Conservation (phyloP, 2,329 filamentous ascomycete species). For the Paracamarosporium sp. region DNA sequence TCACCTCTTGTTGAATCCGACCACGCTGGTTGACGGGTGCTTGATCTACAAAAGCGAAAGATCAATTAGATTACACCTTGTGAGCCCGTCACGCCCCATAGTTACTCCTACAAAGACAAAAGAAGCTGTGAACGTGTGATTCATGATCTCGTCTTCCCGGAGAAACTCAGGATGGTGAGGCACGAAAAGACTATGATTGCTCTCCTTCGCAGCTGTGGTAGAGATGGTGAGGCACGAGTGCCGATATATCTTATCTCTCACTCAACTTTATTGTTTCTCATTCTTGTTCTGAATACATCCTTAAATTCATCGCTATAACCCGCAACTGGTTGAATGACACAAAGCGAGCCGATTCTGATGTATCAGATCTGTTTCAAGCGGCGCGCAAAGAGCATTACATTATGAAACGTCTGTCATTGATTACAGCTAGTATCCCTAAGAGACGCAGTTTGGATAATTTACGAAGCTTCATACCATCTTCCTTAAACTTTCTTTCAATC, state of each 20-base stretch:
- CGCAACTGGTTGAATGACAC: slow-evolving; percentile 5
- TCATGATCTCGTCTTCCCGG: slow-evolving; percentile 21
- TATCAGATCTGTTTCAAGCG: slow-evolving; percentile 9
- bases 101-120: neutral
- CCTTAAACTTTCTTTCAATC: neutral
- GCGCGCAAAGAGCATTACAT: slow-evolving; percentile 14
- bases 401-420: slow-evolving; percentile 9
- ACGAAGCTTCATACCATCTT: slow-evolving; percentile 1
- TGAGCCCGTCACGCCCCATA: neutral
- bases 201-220: slow-evolving; percentile 24
- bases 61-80: slow-evolving; percentile 2
- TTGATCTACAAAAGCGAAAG: slow-evolving; percentile 13
- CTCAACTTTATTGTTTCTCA: slow-evolving; percentile 21
- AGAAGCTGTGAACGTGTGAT: slow-evolving; percentile 4
- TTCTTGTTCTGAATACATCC: slow-evolving; percentile 12
- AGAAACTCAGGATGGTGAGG: slow-evolving; percentile 3
- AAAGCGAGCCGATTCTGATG: slow-evolving; percentile 17
- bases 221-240: slow-evolving; percentile 30
- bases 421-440: neutral
- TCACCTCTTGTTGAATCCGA: slow-evolving; percentile 24
- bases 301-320: neutral
- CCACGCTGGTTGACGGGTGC: slow-evolving; percentile 20
- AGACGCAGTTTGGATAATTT: neutral
- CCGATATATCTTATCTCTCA: slow-evolving; percentile 23
- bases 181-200: slow-evolving; percentile 22